These are phyloP conservation scores for Teunomyces cretensis DNA, from an alignment of 805 yeast genomes.

Conservation along the genomic window DNA sequence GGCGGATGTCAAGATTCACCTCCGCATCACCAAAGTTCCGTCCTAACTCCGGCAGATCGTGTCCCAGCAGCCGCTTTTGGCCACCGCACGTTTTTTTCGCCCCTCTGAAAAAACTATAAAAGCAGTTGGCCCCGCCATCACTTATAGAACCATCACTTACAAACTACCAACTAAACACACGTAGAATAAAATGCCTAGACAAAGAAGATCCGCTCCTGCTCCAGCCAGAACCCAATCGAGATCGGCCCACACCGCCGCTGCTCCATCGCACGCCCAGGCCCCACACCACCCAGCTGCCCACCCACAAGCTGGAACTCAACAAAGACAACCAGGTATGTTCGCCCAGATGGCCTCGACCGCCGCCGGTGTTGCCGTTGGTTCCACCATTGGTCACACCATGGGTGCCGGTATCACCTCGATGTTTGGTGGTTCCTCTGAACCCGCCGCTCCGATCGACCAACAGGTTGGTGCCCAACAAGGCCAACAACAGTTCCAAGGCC, in stretches of 20 bases:
- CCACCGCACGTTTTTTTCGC: conserved; percentile 9
- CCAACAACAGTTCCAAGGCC: conserved; percentile 35
- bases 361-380: conserved; percentile 99
- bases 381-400: conserved; percentile 93
- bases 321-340: conserved; percentile 75
- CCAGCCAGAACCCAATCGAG: conserved; percentile 52
- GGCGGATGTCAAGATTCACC: neutral
- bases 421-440: conserved; percentile 68
- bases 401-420: conserved; percentile 92
- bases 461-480: conserved; percentile 39
- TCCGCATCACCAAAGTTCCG: neutral
- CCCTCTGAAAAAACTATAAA: conserved; percentile 5
- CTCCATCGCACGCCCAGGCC: conserved; percentile 29
- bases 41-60: neutral
- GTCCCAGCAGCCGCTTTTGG: neutral
- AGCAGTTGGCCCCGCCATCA: neutral
- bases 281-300: conserved; percentile 42
- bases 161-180: neutral
- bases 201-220: conserved; percentile 52
- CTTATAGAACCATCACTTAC: neutral
- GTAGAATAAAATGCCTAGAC: conserved; percentile 43
- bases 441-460: conserved; percentile 49
- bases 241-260: conserved; percentile 77
- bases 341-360: conserved; percentile 99
- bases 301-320: conserved; percentile 43